Evolutionary conservation across 2,329 filamentous ascomycete genomes (phyloP), one percentile per base, ranked within the genome.

Genomic region (Fusarium praegraminearum): DNA sequence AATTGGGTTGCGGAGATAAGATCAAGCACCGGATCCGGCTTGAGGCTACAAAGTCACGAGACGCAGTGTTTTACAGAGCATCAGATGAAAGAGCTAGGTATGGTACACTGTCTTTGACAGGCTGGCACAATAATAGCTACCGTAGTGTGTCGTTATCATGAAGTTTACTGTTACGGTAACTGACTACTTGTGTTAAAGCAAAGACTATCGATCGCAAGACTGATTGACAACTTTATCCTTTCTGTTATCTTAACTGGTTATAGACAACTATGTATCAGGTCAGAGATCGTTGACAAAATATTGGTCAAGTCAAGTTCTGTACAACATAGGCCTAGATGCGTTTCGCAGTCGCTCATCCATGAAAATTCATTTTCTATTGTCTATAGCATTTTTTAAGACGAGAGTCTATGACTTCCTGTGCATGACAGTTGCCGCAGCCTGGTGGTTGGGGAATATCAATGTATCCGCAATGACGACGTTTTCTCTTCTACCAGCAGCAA

Each of bases 391-490:
- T 11, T 8, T 40, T 11, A 20, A 22, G 5, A 0, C 32, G 5
- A 4, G 11, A 1, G 1, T 30, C 28, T 60, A 62, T 33, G 57
- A 45, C 87, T 68, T 74, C 32, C 44, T 72, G 47, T 74, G 72
- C 72, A 74, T 72, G 8, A 74, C 68, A 1, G 72, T 74, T n/a
- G 72, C 72, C 13, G 59, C 57, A 16, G 72, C 72, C 33, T 98
- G 94, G 77, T 97, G 94, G 75, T 91, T 95, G 2, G 94, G 94
- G 80, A 91, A 97, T 52, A 98, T 84, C 65, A 98, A 80, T 5
- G 93, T 91, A 81, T 97, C 94, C 15, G 94, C 94, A 72, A 97
- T 82, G 18, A 97, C 93, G 8, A 97, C 93, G 77, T 97, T 97
- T 81, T 97, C 93, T 73, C 91, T 88, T 75, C 94, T 87, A 3